Base-by-base conservation (phyloP, 139 green algal genomes). In the Trebouxia sp. region DNA sequence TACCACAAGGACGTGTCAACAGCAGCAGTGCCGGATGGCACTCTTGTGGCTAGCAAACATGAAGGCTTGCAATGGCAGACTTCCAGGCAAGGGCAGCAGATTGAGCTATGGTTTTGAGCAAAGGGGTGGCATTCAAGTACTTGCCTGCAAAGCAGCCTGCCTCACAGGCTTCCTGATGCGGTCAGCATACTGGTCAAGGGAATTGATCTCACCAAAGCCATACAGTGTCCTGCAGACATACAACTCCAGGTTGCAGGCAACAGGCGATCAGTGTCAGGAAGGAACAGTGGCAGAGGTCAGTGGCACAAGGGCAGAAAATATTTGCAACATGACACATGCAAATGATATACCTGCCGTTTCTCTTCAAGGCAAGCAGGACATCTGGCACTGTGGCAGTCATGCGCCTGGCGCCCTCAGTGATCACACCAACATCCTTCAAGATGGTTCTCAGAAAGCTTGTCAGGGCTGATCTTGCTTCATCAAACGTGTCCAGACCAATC, bases 191-290 rank as follows among this genome's bases (percentile, higher is more conserved):
- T 72, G 62, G 32, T 72, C 62, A 42, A 72, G 62, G 15, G 62
- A 72, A n/a, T 43, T 72, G 62, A 72, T 72, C 26, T 72, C 62
- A 30, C 62, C 62, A 72, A 72, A 72, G 35, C 62, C 62, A 72
- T 72, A 72, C 0, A 72, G 32, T 12, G 62, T 72, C 35, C 62
- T 72, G 62, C 62, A 72, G 5, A 4, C 24, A 38, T 0, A 39
- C 6, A 14, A 28, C n/a, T 66, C 6, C 55, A 1, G 2, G 12
- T 35, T 39, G 26, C n/a, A 6, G n/a, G 20, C 1, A 39, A n/a
- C n/a, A n/a, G n/a, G n/a, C n/a, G 26, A n/a, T 65, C 1, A 39
- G 0, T 53, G 47, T 17, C 20, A 53, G 47, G 47, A 17, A 53
- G 47, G 15, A 53, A 53, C 14, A 14, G 20, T 26, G 20, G 47